Percentiles rank a stretch among this genome's conserved stretches.
Evolutionary conservation across 805 yeast genomes (phyloP).

Genomic region (Wickerhamomyces strasburgensis): DNA sequence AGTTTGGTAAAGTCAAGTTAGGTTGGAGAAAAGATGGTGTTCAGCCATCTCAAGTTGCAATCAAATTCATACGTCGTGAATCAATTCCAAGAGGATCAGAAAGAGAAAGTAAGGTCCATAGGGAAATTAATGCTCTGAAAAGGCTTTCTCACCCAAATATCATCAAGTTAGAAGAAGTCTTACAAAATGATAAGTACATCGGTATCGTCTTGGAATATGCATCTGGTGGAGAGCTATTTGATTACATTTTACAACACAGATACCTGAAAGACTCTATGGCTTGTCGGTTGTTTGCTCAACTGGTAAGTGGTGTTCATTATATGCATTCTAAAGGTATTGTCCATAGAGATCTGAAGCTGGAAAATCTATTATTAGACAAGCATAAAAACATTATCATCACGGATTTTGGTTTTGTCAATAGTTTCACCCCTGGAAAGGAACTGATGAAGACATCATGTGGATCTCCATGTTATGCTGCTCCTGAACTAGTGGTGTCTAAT

Average conservation of each 20-base stretch:
- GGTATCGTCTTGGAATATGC: conserved; percentile 97
- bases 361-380: conserved; percentile 53
- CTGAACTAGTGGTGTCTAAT: conserved; percentile 86
- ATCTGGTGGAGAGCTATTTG: conserved; percentile 95
- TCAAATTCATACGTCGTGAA: conserved; percentile 84
- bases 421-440: conserved; percentile 56
- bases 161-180: conserved; percentile 83
- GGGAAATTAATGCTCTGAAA: conserved; percentile 89
- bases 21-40: conserved; percentile 91
- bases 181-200: conserved; percentile 90
- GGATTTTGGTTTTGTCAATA: conserved; percentile 88
- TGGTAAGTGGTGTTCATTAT: conserved; percentile 90
- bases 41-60: conserved; percentile 75
- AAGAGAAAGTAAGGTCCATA: conserved; percentile 80
- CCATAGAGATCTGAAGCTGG: conserved; percentile 72
- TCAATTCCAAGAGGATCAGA: conserved; percentile 83
- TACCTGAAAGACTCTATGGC: conserved; percentile 84
- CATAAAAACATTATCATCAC: conserved; percentile 63
- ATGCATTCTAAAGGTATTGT: conserved; percentile 66
- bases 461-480: conserved; percentile 98
- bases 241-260: conserved; percentile 81
- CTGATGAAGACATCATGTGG: conserved; percentile 95
- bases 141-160: conserved; percentile 90
- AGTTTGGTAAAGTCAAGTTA: conserved; percentile 93
- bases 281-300: conserved; percentile 83